Percentiles rank a stretch among this genome's conserved stretches.
phyloP scores from a whole-genome alignment of 345 rosid genomes.

The Salix viminalis region DNA sequence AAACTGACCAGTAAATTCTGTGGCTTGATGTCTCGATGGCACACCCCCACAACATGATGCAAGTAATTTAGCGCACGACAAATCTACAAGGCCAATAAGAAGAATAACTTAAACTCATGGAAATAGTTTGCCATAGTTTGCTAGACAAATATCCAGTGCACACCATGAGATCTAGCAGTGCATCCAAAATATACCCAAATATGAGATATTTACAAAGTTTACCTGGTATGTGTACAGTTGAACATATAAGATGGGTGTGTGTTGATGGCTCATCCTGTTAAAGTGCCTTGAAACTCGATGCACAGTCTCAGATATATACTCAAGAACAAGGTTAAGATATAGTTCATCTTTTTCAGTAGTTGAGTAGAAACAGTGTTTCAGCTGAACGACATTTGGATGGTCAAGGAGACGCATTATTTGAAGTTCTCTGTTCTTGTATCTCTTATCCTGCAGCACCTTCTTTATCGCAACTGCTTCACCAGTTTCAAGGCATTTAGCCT shows the following conservation, averaged over 20 bases:
- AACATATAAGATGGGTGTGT: slow-evolving; percentile 64
- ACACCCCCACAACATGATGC: slow-evolving; percentile 82
- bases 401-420: slow-evolving; percentile 84
- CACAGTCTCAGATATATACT: slow-evolving; percentile 85
- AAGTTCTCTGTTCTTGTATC: slow-evolving; percentile 97
- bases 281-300: slow-evolving; percentile 78
- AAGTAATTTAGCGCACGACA: slow-evolving; percentile 91
- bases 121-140: background rate
- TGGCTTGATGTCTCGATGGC: slow-evolving; percentile 98
- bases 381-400: slow-evolving; percentile 79
- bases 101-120: background rate
- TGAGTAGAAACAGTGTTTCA: slow-evolving; percentile 90
- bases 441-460: slow-evolving; percentile 90
- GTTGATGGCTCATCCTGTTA: slow-evolving; percentile 49
- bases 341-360: slow-evolving; percentile 85
- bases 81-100: slow-evolving; percentile 46
- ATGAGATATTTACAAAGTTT: slow-evolving; percentile 8
- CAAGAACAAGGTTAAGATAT: slow-evolving; percentile 92
- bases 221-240: slow-evolving; percentile 81
- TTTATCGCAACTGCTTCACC: slow-evolving; percentile 86
- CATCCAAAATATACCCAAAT: background rate
- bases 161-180: background rate
- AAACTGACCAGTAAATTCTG: slow-evolving; percentile 83
- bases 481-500: slow-evolving; percentile 86
- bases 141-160: background rate